Evolutionary conservation across 257 asterid genomes (phyloP).

Genomic region (Petunia axillaris): DNA sequence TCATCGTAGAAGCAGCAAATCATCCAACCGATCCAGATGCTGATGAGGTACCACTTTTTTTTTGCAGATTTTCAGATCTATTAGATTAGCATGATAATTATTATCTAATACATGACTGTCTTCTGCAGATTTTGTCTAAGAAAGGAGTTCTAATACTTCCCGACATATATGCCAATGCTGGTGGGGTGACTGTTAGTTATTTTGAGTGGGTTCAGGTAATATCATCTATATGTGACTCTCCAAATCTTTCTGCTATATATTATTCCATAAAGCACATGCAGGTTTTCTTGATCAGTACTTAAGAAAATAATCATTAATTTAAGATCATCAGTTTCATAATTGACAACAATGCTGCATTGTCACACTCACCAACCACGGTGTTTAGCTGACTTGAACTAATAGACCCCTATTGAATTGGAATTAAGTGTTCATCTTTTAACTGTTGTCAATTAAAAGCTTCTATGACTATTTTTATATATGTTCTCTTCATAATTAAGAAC

Average conservation of each 20-base stretch:
- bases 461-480: too few species aligned
- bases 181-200: slow-evolving; percentile 97
- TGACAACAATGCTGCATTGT: background rate
- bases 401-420: background rate
- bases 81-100: background rate
- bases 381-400: background rate
- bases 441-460: too few species aligned
- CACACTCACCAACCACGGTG: background rate
- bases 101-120: background rate
- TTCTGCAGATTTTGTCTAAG: slow-evolving; percentile 73
- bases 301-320: background rate
- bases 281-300: background rate
- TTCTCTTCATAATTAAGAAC: background rate
- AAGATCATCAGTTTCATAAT: background rate
- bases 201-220: slow-evolving; percentile 98
- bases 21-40: slow-evolving; percentile 98
- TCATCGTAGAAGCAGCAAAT: slow-evolving; percentile 86
- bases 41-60: slow-evolving; percentile 69
- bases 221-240: background rate
- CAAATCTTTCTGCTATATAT: background rate
- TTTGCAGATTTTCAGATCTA: slow-evolving; percentile 1
- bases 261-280: background rate
- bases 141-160: slow-evolving; percentile 82
- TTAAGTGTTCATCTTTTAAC: background rate
- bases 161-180: slow-evolving; percentile 89